Percentiles rank a stretch among this genome's conserved stretches.
Evolutionary conservation across 208 protist genomes (phyloP).

Genomic region (Trypanosoma lewisi): DNA sequence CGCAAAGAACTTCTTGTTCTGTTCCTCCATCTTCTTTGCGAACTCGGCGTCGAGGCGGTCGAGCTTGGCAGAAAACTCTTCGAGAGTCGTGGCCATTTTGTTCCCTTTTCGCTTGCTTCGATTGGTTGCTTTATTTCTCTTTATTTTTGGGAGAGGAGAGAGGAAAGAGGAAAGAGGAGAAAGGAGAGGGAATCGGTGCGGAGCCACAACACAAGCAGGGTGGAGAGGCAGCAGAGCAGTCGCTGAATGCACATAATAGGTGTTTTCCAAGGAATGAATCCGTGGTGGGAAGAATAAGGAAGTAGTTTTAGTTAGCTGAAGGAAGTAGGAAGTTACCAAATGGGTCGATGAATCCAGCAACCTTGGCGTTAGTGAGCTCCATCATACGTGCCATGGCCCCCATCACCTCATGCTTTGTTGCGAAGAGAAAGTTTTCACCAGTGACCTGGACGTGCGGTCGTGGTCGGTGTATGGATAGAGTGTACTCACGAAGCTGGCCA

Average conservation of each 20-base stretch:
- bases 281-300: not conserved
- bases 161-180: slow-evolving; percentile 3
- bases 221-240: too few species aligned
- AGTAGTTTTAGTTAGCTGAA: slow-evolving; percentile 1
- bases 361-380: slow-evolving; percentile 23
- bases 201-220: too few species aligned
- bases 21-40: slow-evolving; percentile 91
- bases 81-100: slow-evolving; percentile 65
- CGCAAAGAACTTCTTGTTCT: slow-evolving; percentile 92
- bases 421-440: slow-evolving; percentile 21
- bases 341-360: slow-evolving; percentile 33
- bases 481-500: not conserved
- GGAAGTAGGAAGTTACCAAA: slow-evolving; percentile 41
- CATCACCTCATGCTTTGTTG: slow-evolving; percentile 38
- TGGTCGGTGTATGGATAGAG: slow-evolving; percentile 3
- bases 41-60: slow-evolving; percentile 90
- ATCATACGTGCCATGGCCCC: slow-evolving; percentile 32
- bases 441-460: slow-evolving; percentile 13
- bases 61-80: slow-evolving; percentile 88
- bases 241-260: too few species aligned
- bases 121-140: not conserved
- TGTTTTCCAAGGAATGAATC: too few species aligned
- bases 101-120: too few species aligned
- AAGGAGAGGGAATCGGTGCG: too few species aligned
- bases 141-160: not conserved